These are phyloP conservation scores for Mortierella sp. DNA, from an alignment of 371 early-diverging fungal genomes.

Conservation along the genomic window DNA sequence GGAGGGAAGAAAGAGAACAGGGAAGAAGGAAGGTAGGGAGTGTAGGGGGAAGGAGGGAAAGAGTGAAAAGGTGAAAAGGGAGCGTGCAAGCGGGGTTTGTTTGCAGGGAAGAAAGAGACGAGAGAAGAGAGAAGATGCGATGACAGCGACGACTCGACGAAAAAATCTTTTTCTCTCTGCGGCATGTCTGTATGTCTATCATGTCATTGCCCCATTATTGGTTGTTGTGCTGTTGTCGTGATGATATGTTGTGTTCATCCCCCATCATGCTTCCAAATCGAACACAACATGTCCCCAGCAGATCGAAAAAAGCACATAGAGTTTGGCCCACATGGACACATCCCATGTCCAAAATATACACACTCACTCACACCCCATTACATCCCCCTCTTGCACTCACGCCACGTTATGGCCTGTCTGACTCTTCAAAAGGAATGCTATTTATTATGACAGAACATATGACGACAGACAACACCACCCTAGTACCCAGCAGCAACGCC, in stretches of 20 bases:
- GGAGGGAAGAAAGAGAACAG: background rate
- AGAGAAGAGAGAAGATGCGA: background rate
- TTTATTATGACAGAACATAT: background rate
- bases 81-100: background rate
- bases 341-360: background rate
- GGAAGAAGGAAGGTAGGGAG: background rate
- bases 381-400: too few species aligned
- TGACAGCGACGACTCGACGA: background rate
- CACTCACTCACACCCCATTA: too few species aligned
- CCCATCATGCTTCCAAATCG: background rate
- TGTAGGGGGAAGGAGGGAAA: background rate
- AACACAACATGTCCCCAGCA: background rate
- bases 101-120: background rate
- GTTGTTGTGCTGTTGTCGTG: background rate
- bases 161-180: background rate
- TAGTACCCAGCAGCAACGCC: conserved; percentile 70
- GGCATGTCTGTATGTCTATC: background rate
- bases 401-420: background rate
- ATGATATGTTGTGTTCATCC: background rate
- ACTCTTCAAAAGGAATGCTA: background rate
- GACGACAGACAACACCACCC: too few species aligned
- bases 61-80: background rate
- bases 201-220: background rate
- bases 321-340: conserved; percentile 10
- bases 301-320: background rate